phyloP scores from a whole-genome alignment of 2,329 filamentous ascomycete species.

The Chaetomium sp. region DNA sequence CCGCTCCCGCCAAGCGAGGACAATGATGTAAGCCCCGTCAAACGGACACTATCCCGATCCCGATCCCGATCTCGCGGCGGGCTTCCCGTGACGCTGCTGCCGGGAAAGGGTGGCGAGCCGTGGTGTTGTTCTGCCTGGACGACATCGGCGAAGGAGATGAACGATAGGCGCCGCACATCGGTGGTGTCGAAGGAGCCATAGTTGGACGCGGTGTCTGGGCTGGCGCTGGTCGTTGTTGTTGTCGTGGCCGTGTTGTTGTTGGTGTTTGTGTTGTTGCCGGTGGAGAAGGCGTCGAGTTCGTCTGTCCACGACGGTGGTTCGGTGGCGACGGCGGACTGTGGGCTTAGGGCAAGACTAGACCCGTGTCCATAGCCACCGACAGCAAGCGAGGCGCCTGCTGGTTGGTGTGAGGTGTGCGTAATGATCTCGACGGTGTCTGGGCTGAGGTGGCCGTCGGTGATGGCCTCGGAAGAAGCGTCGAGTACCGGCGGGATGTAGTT shows the following conservation, averaged over 20 bases:
- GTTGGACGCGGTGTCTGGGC: conserved; percentile 58
- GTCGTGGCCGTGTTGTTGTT: conserved; percentile 17
- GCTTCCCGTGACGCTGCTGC: conserved; percentile 29
- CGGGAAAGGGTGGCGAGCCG: background rate
- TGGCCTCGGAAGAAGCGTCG: conserved; percentile 84
- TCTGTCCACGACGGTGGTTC: conserved; percentile 48
- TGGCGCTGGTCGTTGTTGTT: conserved; percentile 21
- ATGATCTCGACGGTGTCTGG: conserved; percentile 90
- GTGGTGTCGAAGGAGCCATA: conserved; percentile 71
- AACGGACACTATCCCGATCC: conserved; percentile 56
- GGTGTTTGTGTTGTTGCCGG: conserved; percentile 21
- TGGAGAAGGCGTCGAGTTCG: conserved; percentile 49
- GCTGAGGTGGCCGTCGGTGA: conserved; percentile 78
- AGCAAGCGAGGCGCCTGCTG: conserved; percentile 53
- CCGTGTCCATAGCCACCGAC: conserved; percentile 38
- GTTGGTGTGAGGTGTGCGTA: conserved; percentile 77
- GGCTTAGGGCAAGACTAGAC: conserved; percentile 30
- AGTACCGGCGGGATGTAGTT: conserved; percentile 89
- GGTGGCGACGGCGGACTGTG: conserved; percentile 31
- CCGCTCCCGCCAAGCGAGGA: conserved; percentile 28
- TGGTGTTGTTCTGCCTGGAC: conserved; percentile 70
- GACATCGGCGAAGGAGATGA: conserved; percentile 95
- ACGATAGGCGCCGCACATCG: conserved; percentile 79
- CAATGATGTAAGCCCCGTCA: conserved; percentile 60
- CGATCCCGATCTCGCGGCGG: conserved; percentile 36